Conservation (phyloP, 768 basidiomycete genomes). For the Daedaleopsis nitida region DNA sequence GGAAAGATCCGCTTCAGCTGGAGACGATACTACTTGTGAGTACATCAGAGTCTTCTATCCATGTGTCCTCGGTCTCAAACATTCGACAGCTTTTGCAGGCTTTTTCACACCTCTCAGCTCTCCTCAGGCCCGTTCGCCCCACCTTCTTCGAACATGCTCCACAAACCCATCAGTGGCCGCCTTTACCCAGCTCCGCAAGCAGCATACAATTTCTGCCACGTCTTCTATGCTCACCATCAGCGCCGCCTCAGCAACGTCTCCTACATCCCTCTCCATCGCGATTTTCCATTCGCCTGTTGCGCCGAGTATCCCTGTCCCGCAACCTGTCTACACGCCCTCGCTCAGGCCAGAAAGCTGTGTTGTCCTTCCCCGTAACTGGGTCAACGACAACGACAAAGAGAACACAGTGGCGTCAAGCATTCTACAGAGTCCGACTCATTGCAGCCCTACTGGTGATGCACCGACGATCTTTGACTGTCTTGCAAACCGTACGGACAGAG, state of each 20-base stretch:
- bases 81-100: neutral
- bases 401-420: neutral
- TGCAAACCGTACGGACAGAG: neutral
- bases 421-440: conserved; percentile 7
- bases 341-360: conserved; percentile 15
- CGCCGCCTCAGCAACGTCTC: conserved; percentile 8
- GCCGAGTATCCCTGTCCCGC: conserved; percentile 11
- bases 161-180: neutral
- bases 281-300: conserved; percentile 14
- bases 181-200: conserved; percentile 13
- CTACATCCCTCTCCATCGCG: conserved; percentile 2
- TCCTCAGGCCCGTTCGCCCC: neutral
- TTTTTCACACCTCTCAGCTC: conserved; percentile 24
- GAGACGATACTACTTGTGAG: conserved; percentile 2
- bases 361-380: conserved; percentile 13
- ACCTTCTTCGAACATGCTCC: neutral
- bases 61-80: neutral
- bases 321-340: conserved; percentile 6
- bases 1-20: neutral
- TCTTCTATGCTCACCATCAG: conserved; percentile 9
- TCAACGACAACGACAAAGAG: neutral
- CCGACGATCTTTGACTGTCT: conserved; percentile 5
- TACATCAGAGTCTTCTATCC: neutral
- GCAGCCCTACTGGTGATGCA: neutral
- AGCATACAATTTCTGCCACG: conserved; percentile 1